phyloP scores from a whole-genome alignment of 2,329 filamentous ascomycete species.

The Aspergillus sojae region DNA sequence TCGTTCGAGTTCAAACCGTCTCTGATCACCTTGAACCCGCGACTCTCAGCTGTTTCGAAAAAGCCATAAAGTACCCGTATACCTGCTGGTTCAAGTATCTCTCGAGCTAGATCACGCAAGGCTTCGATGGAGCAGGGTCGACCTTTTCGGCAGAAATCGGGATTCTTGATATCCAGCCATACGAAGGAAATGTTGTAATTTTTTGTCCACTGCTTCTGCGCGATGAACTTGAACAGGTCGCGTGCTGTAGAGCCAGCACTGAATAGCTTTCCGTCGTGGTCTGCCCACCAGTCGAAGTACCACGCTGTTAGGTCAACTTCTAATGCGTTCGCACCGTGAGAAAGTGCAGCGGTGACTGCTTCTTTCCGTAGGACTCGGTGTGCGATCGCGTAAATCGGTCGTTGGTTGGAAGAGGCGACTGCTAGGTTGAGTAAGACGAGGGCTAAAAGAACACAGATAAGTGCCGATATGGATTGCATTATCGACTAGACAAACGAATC shows the following conservation, averaged over 20 bases:
- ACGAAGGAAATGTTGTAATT: constrained; percentile 17
- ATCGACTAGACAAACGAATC: neutral
- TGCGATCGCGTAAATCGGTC: constrained; percentile 46
- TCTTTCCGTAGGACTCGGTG: constrained; percentile 14
- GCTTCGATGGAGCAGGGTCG: constrained; percentile 16
- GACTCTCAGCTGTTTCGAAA: constrained; percentile 5
- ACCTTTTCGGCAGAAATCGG: constrained; percentile 10
- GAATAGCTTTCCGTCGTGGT: constrained; percentile 14
- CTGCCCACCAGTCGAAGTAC: constrained; percentile 20
- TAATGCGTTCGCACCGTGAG: constrained; percentile 22
- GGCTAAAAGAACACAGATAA: neutral
- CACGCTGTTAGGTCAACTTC: constrained; percentile 22
- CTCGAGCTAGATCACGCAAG: constrained; percentile 16
- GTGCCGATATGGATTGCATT: neutral
- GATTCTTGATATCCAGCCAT: constrained; percentile 25
- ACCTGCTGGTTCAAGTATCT: constrained; percentile 17
- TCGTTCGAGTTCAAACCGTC: constrained; percentile 10
- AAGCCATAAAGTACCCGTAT: constrained; percentile 20
- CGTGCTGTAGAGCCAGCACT: constrained; percentile 4
- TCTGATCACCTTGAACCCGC: constrained; percentile 12
- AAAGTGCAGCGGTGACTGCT: constrained; percentile 15
- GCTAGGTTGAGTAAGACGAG: neutral
- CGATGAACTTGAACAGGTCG: constrained; percentile 18
- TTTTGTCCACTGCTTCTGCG: constrained; percentile 4
- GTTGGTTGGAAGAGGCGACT: neutral